Evolutionary conservation across 169 alveolate species (phyloP).

Genomic region (Plasmodium inui): DNA sequence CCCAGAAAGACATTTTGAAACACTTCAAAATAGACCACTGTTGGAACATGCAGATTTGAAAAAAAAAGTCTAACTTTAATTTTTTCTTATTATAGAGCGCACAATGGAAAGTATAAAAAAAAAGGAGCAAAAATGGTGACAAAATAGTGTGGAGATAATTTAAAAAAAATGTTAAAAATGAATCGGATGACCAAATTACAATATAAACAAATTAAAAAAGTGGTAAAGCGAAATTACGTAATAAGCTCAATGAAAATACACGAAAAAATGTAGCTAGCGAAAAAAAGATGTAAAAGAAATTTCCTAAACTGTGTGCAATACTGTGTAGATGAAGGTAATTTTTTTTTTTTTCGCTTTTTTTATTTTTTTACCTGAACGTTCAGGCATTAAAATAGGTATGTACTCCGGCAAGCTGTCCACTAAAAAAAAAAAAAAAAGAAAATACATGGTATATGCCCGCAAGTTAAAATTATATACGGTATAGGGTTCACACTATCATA

Average conservation of each 20-base stretch:
- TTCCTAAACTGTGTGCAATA: not conserved
- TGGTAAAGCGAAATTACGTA: not conserved
- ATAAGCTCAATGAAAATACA: not conserved
- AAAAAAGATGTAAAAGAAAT: not conserved
- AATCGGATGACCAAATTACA: not conserved
- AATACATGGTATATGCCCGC: not conserved
- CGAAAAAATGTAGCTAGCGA: not conserved
- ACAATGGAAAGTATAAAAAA: not conserved
- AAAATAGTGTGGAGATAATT: not conserved
- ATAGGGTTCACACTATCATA: not conserved
- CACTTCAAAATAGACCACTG: not conserved
- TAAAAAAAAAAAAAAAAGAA: constrained; percentile 5
- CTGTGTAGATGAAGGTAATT: not conserved
- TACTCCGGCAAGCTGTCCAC: constrained; percentile 31
- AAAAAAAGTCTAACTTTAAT: not conserved
- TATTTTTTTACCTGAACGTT: constrained; percentile 38
- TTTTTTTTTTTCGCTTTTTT: not conserved
- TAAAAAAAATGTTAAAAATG: not conserved
- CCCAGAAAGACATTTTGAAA: not conserved
- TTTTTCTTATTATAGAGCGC: not conserved
- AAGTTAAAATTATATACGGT: not conserved
- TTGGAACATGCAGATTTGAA: not conserved
- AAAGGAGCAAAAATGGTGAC: not conserved
- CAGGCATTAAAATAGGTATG: constrained; percentile 8
- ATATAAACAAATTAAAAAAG: not conserved